Evolutionary conservation across 73 alveolate genomes (phyloP).

Genomic region (Uronychia binucleata): DNA sequence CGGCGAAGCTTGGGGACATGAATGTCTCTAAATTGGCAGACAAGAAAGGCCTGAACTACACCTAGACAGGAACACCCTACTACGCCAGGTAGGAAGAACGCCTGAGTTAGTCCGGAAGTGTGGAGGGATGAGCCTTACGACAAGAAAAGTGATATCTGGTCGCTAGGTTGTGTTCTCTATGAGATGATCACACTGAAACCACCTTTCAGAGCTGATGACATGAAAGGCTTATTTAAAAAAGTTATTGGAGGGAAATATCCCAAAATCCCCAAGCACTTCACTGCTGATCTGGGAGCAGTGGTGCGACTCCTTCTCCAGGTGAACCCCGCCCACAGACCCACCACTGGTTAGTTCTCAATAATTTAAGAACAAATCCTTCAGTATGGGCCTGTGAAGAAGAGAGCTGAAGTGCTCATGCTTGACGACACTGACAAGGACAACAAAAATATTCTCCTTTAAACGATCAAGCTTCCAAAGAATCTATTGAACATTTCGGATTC

Average conservation of each 20-base stretch:
- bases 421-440: conserved; percentile 72
- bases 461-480: conserved; percentile 74
- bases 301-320: conserved; percentile 63
- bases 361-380: conserved; percentile 5
- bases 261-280: conserved; percentile 59
- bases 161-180: conserved; percentile 78
- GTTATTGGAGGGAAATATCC: conserved; percentile 70
- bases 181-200: conserved; percentile 72
- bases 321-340: conserved; percentile 63
- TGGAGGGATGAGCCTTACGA: conserved; percentile 85
- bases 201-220: conserved; percentile 70
- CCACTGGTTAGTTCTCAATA: neutral
- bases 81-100: conserved; percentile 46
- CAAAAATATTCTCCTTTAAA: conserved; percentile 38
- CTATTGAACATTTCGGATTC: conserved; percentile 30
- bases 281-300: conserved; percentile 60
- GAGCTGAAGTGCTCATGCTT: conserved; percentile 72
- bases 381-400: neutral
- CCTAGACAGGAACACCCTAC: conserved; percentile 90
- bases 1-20: conserved; percentile 76
- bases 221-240: conserved; percentile 73
- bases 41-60: conserved; percentile 61
- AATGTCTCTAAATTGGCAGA: conserved; percentile 73
- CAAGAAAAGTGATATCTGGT: conserved; percentile 80
- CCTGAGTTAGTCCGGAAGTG: conserved; percentile 61